Percentiles rank a stretch among this genome's conserved stretches.
Conservation (phyloP, 495 filamentous ascomycete genomes). For the Penicillium cataractarum region DNA sequence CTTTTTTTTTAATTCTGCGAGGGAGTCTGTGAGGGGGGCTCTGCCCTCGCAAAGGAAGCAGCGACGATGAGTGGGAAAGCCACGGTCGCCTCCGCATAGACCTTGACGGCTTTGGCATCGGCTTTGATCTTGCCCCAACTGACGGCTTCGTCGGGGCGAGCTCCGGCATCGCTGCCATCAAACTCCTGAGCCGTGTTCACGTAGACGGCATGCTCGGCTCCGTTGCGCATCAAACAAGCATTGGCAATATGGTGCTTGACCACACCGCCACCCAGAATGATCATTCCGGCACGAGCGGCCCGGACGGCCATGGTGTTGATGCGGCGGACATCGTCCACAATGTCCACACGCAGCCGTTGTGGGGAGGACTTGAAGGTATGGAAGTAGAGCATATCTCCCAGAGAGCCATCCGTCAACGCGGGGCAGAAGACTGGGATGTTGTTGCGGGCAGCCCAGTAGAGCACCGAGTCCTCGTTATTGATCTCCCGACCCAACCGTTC, state of each 20-base stretch:
- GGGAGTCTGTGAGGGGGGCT: conserved; percentile 6
- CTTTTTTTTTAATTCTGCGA: conserved; percentile 15
- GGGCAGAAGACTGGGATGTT: conserved; percentile 96
- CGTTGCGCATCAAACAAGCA: conserved; percentile 94
- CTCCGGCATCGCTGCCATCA: conserved; percentile 95
- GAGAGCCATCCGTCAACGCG: conserved; percentile 88
- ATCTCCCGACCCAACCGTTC: conserved; percentile 87
- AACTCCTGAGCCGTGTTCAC: conserved; percentile 97
- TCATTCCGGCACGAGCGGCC: conserved; percentile 85
- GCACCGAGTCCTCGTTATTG: conserved; percentile 82
- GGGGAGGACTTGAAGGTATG: conserved; percentile 89
- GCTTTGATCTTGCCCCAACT: conserved; percentile 98
- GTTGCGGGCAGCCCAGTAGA: conserved; percentile 94
- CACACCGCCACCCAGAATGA: conserved; percentile 89
- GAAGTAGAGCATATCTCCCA: conserved; percentile 98
- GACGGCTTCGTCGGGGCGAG: conserved; percentile 93
- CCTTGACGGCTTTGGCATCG: conserved; percentile 85
- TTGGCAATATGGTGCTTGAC: conserved; percentile 99
- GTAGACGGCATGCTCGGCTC: conserved; percentile 93
- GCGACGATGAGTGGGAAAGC: conserved; percentile 95
- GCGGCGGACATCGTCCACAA: conserved; percentile 83
- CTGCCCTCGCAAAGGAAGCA: conserved; percentile 74
- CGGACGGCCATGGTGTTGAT: conserved; percentile 88
- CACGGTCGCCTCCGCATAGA: conserved; percentile 90
- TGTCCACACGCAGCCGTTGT: conserved; percentile 76